Conservation (phyloP, 75 land plant genomes). For the Sequoiadendron giganteum region DNA sequence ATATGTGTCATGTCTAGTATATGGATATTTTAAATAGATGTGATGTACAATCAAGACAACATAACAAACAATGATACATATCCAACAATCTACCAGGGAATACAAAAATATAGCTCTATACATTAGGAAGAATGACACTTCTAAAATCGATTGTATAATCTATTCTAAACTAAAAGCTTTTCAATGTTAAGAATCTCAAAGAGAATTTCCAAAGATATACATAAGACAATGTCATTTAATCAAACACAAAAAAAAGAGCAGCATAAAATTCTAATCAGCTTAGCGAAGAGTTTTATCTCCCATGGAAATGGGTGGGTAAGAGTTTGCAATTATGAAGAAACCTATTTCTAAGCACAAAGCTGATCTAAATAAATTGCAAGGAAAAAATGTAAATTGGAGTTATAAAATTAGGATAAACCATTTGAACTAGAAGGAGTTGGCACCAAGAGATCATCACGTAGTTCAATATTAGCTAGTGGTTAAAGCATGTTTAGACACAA, state of each 20-base stretch:
- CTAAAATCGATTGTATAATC: background rate
- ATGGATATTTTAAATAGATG: background rate
- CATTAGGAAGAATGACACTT: background rate
- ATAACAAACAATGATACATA: too few species aligned
- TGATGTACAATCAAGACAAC: background rate
- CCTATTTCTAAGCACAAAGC: background rate
- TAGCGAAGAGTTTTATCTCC: background rate
- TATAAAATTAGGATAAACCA: background rate
- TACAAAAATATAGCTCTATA: background rate
- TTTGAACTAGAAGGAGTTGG: background rate
- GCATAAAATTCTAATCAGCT: background rate
- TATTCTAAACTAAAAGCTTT: background rate
- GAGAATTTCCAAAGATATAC: background rate
- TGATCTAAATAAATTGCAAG: background rate
- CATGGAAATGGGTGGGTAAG: background rate
- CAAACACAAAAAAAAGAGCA: background rate
- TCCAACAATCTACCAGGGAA: background rate
- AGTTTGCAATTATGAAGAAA: background rate
- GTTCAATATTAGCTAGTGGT: background rate
- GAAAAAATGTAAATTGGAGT: background rate
- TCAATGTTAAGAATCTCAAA: background rate
- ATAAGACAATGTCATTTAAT: background rate
- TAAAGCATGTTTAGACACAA: background rate
- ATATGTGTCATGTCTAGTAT: background rate
- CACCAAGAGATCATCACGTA: background rate